Conservation (phyloP, 768 basidiomycete species). For the Exsudoporus frostii region DNA sequence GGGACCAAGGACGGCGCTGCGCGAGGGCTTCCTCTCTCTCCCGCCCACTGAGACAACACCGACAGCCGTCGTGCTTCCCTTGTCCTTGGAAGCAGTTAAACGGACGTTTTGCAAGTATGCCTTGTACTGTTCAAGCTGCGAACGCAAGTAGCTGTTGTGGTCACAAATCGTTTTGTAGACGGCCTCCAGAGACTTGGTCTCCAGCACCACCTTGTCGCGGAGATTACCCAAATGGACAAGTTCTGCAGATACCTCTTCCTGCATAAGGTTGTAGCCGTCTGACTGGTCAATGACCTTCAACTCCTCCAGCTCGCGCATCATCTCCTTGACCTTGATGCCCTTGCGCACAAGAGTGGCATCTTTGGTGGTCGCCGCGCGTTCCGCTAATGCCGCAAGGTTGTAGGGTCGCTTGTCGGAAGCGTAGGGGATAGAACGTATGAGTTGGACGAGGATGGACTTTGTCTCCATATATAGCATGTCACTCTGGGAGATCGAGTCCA, state of each 20-base stretch:
- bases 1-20: constrained; percentile 86
- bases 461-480: constrained; percentile 99
- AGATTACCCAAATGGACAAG: constrained; percentile 95
- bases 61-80: constrained; percentile 81
- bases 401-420: constrained; percentile 83
- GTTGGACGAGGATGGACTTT: constrained; percentile 97
- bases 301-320: constrained; percentile 94
- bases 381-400: constrained; percentile 84
- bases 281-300: constrained; percentile 74
- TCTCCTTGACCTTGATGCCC: constrained; percentile 99
- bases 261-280: constrained; percentile 93
- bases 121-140: constrained; percentile 98
- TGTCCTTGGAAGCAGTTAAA: constrained; percentile 81
- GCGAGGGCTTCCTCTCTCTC: constrained; percentile 91
- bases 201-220: constrained; percentile 90
- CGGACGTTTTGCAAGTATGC: constrained; percentile 98
- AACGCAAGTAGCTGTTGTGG: constrained; percentile 95
- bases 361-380: constrained; percentile 95
- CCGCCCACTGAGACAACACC: constrained; percentile 95
- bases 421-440: constrained; percentile 91
- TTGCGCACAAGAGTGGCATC: constrained; percentile 93
- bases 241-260: constrained; percentile 94
- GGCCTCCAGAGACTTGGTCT: constrained; percentile 89
- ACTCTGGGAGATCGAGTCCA: constrained; percentile 95
- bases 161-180: constrained; percentile 99